phyloP scores from a whole-genome alignment of 2,329 filamentous ascomycete species.

The Talaromyces albobiverticillius region DNA sequence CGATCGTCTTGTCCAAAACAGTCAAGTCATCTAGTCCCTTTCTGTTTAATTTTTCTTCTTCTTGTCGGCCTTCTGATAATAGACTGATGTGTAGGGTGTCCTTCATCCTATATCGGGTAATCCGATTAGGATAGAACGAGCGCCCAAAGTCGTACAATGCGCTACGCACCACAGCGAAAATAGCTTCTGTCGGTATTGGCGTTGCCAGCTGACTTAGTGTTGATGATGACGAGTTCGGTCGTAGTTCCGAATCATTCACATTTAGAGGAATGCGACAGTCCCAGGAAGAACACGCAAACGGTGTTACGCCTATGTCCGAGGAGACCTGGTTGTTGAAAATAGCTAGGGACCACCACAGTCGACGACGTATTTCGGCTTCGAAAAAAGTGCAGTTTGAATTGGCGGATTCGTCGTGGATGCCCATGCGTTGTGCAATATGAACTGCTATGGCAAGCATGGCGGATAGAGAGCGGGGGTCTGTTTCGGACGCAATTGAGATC shows the following conservation, averaged over 20 bases:
- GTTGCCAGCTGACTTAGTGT: background rate
- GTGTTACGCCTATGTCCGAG: conserved; percentile 40
- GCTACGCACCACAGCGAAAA: conserved; percentile 44
- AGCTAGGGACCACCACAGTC: conserved; percentile 70
- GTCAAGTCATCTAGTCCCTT: conserved; percentile 24
- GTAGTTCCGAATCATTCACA: conserved; percentile 1
- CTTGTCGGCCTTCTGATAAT: conserved; percentile 17
- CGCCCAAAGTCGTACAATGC: conserved; percentile 42
- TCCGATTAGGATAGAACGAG: conserved; percentile 46
- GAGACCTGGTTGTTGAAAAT: conserved; percentile 67
- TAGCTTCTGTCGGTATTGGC: conserved; percentile 35
- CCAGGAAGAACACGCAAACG: conserved; percentile 39
- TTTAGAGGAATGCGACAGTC: conserved; percentile 37
- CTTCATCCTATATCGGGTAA: conserved; percentile 37
- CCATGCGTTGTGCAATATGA: conserved; percentile 65
- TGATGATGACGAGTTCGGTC: background rate
- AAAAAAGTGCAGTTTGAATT: conserved; percentile 46
- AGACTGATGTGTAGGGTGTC: conserved; percentile 13
- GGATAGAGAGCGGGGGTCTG: conserved; percentile 58
- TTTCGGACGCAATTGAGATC: conserved; percentile 57
- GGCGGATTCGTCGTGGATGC: conserved; percentile 61
- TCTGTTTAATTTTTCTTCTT: no score
- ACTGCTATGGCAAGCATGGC: conserved; percentile 64
- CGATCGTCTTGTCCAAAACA: conserved; percentile 39
- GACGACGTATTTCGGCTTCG: conserved; percentile 66